Evolutionary conservation across 805 yeast genomes (phyloP).

Genomic region (Candida oleophila): DNA sequence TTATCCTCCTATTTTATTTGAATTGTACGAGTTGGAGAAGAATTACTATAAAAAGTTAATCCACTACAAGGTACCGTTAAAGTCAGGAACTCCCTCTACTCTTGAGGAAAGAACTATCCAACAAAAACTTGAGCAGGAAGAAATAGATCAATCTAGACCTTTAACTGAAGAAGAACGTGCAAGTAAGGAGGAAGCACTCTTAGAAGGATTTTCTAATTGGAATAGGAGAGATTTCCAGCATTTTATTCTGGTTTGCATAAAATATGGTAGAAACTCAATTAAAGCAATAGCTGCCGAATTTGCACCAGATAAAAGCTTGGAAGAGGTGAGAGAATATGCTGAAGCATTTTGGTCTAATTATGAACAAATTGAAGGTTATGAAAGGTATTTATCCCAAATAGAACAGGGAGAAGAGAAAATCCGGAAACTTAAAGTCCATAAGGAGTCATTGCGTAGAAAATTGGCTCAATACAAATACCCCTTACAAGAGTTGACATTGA

Average conservation of each 20-base stretch:
- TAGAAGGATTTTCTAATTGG: conserved; percentile 79
- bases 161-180: conserved; percentile 74
- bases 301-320: conserved; percentile 68
- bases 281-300: conserved; percentile 73
- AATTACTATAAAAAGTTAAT: conserved; percentile 70
- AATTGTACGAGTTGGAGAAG: conserved; percentile 78
- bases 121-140: conserved; percentile 62
- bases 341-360: conserved; percentile 78
- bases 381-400: conserved; percentile 74
- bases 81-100: conserved; percentile 48
- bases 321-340: conserved; percentile 78
- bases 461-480: conserved; percentile 72
- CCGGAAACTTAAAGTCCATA: conserved; percentile 62
- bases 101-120: conserved; percentile 37
- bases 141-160: conserved; percentile 74
- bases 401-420: conserved; percentile 88
- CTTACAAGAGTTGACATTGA: conserved; percentile 69
- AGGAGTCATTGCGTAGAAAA: conserved; percentile 76
- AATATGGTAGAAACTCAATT: conserved; percentile 77
- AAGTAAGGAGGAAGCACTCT: conserved; percentile 55
- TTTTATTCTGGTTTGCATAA: conserved; percentile 70
- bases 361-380: conserved; percentile 84
- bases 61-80: conserved; percentile 61
- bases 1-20: conserved; percentile 72
- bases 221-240: conserved; percentile 83